A percentile compares a stretch with the other conserved stretches of the same genome.
phyloP scores from a whole-genome alignment of 306 rosid species.

The Cucurbita ficifolia region DNA sequence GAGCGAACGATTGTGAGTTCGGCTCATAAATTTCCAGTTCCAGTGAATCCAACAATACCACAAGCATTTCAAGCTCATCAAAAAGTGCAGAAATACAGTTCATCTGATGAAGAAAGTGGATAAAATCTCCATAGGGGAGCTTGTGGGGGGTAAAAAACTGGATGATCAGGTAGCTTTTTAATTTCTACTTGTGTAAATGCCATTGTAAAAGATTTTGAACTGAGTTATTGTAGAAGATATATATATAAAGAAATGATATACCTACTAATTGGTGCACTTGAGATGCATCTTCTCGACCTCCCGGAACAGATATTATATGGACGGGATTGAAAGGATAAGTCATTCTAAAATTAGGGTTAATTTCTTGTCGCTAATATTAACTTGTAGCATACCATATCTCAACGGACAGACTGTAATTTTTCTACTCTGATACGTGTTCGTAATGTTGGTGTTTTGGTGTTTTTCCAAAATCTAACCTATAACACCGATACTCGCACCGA shows the following conservation, averaged over 20 bases:
- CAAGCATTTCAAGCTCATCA: slow-evolving; percentile 43
- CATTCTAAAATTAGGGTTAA: too few species aligned
- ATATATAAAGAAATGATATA: slow-evolving; percentile 18
- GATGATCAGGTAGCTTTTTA: background rate
- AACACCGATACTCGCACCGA: too few species aligned
- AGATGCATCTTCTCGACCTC: too few species aligned
- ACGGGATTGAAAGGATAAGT: too few species aligned
- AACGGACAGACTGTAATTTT: too few species aligned
- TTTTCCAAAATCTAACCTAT: too few species aligned
- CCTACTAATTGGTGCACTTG: background rate
- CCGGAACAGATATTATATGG: too few species aligned
- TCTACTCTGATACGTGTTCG: too few species aligned
- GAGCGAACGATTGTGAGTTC: slow-evolving; percentile 67
- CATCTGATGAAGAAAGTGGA: slow-evolving; percentile 42
- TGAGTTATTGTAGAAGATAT: slow-evolving; percentile 34
- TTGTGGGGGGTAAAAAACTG: background rate
- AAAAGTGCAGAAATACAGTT: slow-evolving; percentile 25
- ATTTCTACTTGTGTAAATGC: slow-evolving; percentile 35
- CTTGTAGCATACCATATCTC: too few species aligned
- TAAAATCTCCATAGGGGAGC: too few species aligned
- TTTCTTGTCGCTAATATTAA: too few species aligned
- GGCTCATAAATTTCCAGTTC: slow-evolving; percentile 79
- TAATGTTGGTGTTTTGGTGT: too few species aligned
- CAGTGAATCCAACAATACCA: slow-evolving; percentile 75
- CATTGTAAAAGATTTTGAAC: slow-evolving; percentile 48